Base-by-base conservation (phyloP, 495 filamentous ascomycete genomes). In the Geopyxis carbonaria region DNA sequence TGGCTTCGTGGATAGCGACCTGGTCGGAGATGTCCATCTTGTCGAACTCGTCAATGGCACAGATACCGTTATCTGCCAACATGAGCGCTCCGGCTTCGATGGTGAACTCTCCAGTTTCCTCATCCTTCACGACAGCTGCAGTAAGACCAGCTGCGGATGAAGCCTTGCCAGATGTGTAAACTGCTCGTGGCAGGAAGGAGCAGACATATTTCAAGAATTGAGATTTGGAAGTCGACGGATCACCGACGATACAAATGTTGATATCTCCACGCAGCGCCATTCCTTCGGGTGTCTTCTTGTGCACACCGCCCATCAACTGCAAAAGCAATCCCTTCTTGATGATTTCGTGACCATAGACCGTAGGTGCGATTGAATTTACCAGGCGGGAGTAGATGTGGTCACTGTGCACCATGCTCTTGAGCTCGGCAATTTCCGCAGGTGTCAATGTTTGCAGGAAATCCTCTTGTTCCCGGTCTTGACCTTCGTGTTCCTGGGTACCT, bases 21-120 rank as follows among this genome's bases (percentile, higher is more conserved):
- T 99, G 89, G 61, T 99, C 89, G 33, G 64, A 71, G 37, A 99
- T 81, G 53, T 99, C 89, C 89, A 99, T 99, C 63, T 95, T 99
- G 67, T 99, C 89, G 56, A 99, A 99, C 51, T 99, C 89, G 57
- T 99, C 89, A 56, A 99, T 99, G 44, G 82, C 83, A 60, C 89
- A 99, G 57, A 95, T 87, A 46, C 91, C 89, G 55, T 80, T 92
- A 63, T 89, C 87, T 20, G 91, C 89, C 21, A 99, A 68, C 89
- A 99, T 99, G 37, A 99, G 70, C 23, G 89, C 89, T 64, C 89
- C 89, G 4, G 89, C 89, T 63, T 99, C 89, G 46, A 99, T 99
- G 22, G 89, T 99, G 60, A 92, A 93, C 49, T 99, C 89, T 35
- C 91, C 91, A 9, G 91, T 95, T 58, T 97, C 89, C 45, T 93